Evolutionary conservation across 2,329 filamentous ascomycete genomes (phyloP), one percentile per base, ranked within the genome.

Genomic region (Botryotinia calthae): DNA sequence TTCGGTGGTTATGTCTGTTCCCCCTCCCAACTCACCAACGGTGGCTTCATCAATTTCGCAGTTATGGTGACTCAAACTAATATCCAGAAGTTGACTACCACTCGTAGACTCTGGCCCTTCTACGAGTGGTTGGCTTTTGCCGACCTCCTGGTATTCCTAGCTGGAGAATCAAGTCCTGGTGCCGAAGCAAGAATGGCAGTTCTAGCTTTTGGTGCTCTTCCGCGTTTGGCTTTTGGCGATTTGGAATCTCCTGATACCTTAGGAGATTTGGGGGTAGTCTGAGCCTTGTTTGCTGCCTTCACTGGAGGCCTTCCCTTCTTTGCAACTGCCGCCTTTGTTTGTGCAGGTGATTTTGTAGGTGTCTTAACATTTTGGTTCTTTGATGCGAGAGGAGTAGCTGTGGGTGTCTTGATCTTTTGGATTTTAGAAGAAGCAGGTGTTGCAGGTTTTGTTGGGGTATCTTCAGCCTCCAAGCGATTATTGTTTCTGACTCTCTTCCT

Each of bases 101-200:
- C 80, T 78, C 80, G 79, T 73, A 79, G 76, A 78, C 71, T 74
- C 81, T 75, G 71, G 64, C 22, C 25, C 73, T 75, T 75, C 74
- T 81, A 81, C 78, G 79, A 81, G 79, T 81, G 81, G 77, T 72
- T 73, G 61, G 68, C 77, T 79, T 82, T 82, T 81, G 73, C 73
- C 2, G 65, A 68, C 71, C 71, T 63, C 72, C 70, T 72, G 25
- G 70, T 72, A 18, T 78, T 61, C 62, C 72, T 54, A 20, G 67
- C 56, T 51, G 76, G 72, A 18, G 63, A 54, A 63, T 73, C 68
- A 22, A 70, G 8, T 25, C 71, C 72, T n/a, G 70, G 2, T 70
- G 72, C 42, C 4, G 59, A 37, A 4, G 37, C 70, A 58, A 66
- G 61, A 56, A 59, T 61, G 16, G 73, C 73, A 62, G 72, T 72